A percentile compares a stretch with the other conserved stretches of the same genome.
Conservation (phyloP, 768 basidiomycete genomes). For the Mycena vitilis region DNA sequence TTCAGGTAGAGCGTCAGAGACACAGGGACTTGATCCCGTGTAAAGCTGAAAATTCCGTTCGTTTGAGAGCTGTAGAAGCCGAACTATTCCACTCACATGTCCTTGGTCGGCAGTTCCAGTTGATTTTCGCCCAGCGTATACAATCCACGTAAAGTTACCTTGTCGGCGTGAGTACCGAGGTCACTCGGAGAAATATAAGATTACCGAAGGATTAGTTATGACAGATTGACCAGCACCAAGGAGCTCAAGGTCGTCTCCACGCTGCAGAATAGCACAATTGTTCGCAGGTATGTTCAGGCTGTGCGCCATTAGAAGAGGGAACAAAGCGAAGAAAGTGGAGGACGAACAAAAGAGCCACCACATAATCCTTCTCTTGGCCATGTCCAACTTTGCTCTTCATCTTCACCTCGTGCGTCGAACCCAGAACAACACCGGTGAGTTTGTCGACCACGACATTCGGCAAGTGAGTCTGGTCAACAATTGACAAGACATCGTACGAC, state of each 20-base stretch:
- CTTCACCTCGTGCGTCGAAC: slow-evolving; percentile 79
- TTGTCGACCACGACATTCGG: slow-evolving; percentile 68
- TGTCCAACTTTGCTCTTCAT: slow-evolving; percentile 71
- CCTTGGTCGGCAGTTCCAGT: slow-evolving; percentile 88
- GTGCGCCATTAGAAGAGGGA: slow-evolving; percentile 10
- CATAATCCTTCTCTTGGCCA: slow-evolving; percentile 67
- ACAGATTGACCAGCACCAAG: slow-evolving; percentile 87
- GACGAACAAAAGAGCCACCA: slow-evolving; percentile 81
- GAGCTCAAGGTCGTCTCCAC: slow-evolving; percentile 82
- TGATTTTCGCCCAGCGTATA: slow-evolving; percentile 89
- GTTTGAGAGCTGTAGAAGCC: neutral
- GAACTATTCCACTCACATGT: slow-evolving; percentile 65
- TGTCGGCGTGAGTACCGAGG: neutral
- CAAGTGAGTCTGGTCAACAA: slow-evolving; percentile 88
- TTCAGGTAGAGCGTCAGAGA: slow-evolving; percentile 87
- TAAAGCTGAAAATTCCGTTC: slow-evolving; percentile 62
- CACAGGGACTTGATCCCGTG: slow-evolving; percentile 89
- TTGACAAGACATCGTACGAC: slow-evolving; percentile 81
- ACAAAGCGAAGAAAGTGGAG: neutral
- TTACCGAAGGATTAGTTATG: slow-evolving; percentile 81
- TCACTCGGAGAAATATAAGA: neutral
- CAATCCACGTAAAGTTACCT: slow-evolving; percentile 77
- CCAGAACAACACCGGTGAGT: slow-evolving; percentile 72
- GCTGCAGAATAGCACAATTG: slow-evolving; percentile 88
- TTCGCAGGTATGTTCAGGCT: slow-evolving; percentile 88